Percentiles rank a stretch among this genome's conserved stretches.
Evolutionary conservation across 768 basidiomycete genomes (phyloP).

Genomic region (Amanita pseudoporphyria): DNA sequence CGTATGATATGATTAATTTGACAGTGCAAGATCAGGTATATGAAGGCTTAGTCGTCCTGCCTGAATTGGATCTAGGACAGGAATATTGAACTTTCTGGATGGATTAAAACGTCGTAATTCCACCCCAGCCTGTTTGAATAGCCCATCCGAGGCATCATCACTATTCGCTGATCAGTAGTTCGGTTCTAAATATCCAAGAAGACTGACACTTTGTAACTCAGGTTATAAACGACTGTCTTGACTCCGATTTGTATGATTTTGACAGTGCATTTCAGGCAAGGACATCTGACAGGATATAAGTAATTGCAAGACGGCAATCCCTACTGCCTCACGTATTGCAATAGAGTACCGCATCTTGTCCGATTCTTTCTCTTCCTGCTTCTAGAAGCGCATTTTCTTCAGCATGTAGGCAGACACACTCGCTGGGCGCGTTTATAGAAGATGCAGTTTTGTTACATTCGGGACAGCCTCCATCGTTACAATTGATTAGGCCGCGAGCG

Average conservation of each 20-base stretch:
- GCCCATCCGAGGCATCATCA: slow-evolving; percentile 70
- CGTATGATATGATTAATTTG: slow-evolving; percentile 4
- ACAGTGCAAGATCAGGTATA: slow-evolving; percentile 2
- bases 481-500: slow-evolving; percentile 82
- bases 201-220: slow-evolving; percentile 90
- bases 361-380: slow-evolving; percentile 87
- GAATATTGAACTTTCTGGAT: slow-evolving; percentile 20
- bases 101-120: slow-evolving; percentile 63
- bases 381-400: slow-evolving; percentile 97
- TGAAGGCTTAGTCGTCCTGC: slow-evolving; percentile 9
- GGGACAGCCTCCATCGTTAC: slow-evolving; percentile 83
- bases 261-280: slow-evolving; percentile 92
- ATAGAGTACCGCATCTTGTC: slow-evolving; percentile 75
- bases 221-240: slow-evolving; percentile 86
- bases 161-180: slow-evolving; percentile 25
- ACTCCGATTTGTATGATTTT: slow-evolving; percentile 97
- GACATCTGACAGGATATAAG: slow-evolving; percentile 53
- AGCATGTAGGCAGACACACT: slow-evolving; percentile 93
- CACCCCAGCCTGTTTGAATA: slow-evolving; percentile 81
- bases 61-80: slow-evolving; percentile 11
- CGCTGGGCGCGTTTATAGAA: slow-evolving; percentile 41
- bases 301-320: not conserved
- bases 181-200: not conserved
- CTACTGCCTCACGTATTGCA: slow-evolving; percentile 81
- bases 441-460: slow-evolving; percentile 57